Conservation (phyloP, 2,329 filamentous ascomycete genomes). For the Pestalotiopsis fici region DNA sequence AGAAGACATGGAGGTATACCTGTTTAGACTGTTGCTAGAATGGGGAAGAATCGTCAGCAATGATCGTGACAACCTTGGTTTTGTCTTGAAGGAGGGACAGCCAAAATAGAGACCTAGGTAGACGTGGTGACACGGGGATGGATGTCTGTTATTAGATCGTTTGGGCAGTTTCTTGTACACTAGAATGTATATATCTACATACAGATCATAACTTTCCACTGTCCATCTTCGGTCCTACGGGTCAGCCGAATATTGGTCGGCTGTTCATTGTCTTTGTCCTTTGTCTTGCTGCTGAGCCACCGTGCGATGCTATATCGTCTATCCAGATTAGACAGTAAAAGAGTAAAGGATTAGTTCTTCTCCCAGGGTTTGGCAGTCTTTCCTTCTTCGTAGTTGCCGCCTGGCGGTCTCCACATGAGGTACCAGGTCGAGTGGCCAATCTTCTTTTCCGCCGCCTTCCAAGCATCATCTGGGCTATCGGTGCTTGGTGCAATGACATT, state of each 20-base stretch:
- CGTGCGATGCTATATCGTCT: no score
- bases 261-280: no score
- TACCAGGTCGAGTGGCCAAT: slow-evolving; percentile 33
- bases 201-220: not conserved
- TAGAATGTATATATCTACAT: not conserved
- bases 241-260: no score
- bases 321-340: no score
- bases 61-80: slow-evolving; percentile 46
- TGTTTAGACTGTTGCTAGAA: slow-evolving; percentile 77
- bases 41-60: slow-evolving; percentile 74
- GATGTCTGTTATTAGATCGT: not conserved
- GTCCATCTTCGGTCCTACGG: no score
- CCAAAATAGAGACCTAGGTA: not conserved
- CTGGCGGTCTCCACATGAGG: slow-evolving; percentile 20
- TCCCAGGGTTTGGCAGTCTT: not conserved
- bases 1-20: slow-evolving; percentile 79
- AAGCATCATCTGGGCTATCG: slow-evolving; percentile 16
- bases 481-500: not conserved
- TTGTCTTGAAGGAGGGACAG: slow-evolving; percentile 18
- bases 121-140: not conserved
- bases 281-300: no score
- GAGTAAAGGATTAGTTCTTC: not conserved
- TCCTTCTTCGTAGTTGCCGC: slow-evolving; percentile 13
- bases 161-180: not conserved
- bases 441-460: slow-evolving; percentile 35